Base-by-base conservation (phyloP, 768 basidiomycete genomes). In the Kwoniella europaea region DNA sequence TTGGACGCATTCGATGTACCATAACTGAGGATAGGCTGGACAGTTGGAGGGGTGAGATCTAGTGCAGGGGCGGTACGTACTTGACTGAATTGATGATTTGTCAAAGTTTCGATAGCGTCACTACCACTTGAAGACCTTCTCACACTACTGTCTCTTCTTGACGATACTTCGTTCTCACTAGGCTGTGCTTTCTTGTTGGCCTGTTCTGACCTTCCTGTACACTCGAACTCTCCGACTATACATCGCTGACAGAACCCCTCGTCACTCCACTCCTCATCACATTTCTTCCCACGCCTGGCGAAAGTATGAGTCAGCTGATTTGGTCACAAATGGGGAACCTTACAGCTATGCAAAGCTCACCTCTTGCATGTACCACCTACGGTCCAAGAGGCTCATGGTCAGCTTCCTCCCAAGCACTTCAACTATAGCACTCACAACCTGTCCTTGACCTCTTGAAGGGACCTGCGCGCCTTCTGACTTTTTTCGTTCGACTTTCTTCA, bases 401-500 rank as follows among this genome's bases (percentile, higher is more conserved):
- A 10, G 52, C 56, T 22, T 12, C 20, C n/a, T 24, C 61, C 16
- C n/a, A 20, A 9, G 54, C 41, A 27, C 27, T 18, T 20, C 6
- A 29, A 29, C 13, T 6, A 42, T 35, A 43, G 10, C 3, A 74
- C 73, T 74, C 46, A 72, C 74, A 75, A 9, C 74, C 74, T 20
- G 74, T 75, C 52, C 68, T 63, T 44, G 74, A 75, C 22, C 74
- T 58, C 56, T 70, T 75, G 64, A 75, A 75, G 18, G 70, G 74
- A 20, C 70, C 74, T n/a, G 68, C 54, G 27, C 69, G 58, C 22
- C 69, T 53, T 35, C 69, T 66, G 35, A 54, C 35, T 53, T 55
- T 70, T 43, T 61, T 61, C 18, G 35, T 29, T 61, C 41, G 13
- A 43, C 59, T 43, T 35, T 4, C 57, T 27, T 58, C 27, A 13